phyloP scores from a whole-genome alignment of 1,284 basidiomycete species.

The Cutaneotrichosporon mucoides region DNA sequence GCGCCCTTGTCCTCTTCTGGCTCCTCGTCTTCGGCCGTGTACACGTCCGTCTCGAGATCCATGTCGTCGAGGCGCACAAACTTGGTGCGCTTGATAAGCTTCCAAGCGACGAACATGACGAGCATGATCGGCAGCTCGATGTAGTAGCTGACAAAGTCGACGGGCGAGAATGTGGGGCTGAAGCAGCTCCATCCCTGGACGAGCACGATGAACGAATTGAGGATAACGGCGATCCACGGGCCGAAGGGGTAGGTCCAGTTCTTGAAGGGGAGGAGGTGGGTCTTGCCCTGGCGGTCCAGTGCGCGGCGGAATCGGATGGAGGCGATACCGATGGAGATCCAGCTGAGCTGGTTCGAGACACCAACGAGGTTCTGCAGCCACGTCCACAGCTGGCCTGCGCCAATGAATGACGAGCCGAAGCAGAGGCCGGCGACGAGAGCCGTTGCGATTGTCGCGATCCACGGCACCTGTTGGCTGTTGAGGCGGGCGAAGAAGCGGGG shows the following conservation, averaged over 20 bases:
- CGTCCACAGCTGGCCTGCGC: conserved; percentile 23
- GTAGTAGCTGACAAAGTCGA: conserved; percentile 35
- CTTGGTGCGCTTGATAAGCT: conserved; percentile 35
- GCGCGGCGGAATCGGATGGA: conserved; percentile 77
- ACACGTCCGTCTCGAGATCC: conserved; percentile 52
- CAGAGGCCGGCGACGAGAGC: conserved; percentile 55
- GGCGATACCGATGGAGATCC: conserved; percentile 76
- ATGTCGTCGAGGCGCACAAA: conserved; percentile 29
- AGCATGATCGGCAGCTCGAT: conserved; percentile 72
- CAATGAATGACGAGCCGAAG: conserved; percentile 54
- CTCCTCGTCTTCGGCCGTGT: conserved; percentile 51
- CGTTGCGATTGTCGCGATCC: conserved; percentile 53
- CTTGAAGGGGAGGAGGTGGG: conserved; percentile 59
- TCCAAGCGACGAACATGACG: conserved; percentile 59
- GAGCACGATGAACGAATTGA: conserved; percentile 39
- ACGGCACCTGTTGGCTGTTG: conserved; percentile 68
- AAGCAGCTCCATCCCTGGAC: conserved; percentile 57
- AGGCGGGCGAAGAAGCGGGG: conserved; percentile 60
- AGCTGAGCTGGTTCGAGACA: conserved; percentile 50
- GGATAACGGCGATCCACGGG: conserved; percentile 32
- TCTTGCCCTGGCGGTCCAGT: conserved; percentile 63
- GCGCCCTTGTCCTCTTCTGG: neutral
- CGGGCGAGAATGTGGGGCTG: conserved; percentile 24
- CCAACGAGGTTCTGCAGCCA: conserved; percentile 24
- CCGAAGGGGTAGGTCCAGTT: conserved; percentile 38